These are phyloP conservation scores for Termitomyces sp. DNA, from an alignment of 768 basidiomycete species.

Conservation along the genomic window DNA sequence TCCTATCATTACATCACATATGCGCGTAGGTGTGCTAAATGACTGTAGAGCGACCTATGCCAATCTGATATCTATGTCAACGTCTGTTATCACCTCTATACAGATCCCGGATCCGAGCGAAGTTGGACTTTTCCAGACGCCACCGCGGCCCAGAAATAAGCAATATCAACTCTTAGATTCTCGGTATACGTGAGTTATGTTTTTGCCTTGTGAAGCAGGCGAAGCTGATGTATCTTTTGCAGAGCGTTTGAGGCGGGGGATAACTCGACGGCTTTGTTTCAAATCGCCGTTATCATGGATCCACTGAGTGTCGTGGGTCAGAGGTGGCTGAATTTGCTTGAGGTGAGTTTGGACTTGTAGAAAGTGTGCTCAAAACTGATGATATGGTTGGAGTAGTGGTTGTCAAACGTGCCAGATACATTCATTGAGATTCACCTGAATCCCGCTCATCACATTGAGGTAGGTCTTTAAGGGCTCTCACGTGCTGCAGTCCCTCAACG, in stretches of 20 bases:
- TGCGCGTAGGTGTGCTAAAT: neutral
- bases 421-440: conserved; percentile 78
- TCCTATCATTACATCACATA: neutral
- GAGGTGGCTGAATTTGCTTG: conserved; percentile 76
- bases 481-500: neutral
- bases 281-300: conserved; percentile 72
- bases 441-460: conserved; percentile 64
- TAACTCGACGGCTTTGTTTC: conserved; percentile 58
- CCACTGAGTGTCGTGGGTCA: conserved; percentile 84
- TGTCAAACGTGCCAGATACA: conserved; percentile 55
- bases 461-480: conserved; percentile 24
- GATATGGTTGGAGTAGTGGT: conserved; percentile 41
- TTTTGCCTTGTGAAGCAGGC: neutral
- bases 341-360: conserved; percentile 37
- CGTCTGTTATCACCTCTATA: conserved; percentile 69
- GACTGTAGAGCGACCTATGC: conserved; percentile 48
- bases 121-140: conserved; percentile 65
- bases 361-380: neutral
- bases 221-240: neutral
- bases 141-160: conserved; percentile 50
- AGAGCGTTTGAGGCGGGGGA: conserved; percentile 74
- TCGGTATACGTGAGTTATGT: conserved; percentile 56
- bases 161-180: conserved; percentile 58
- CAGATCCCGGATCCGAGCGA: conserved; percentile 72
- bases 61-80: conserved; percentile 56